Base-by-base conservation (phyloP, 2,329 filamentous ascomycete genomes). In the Aschersonia sp. region DNA sequence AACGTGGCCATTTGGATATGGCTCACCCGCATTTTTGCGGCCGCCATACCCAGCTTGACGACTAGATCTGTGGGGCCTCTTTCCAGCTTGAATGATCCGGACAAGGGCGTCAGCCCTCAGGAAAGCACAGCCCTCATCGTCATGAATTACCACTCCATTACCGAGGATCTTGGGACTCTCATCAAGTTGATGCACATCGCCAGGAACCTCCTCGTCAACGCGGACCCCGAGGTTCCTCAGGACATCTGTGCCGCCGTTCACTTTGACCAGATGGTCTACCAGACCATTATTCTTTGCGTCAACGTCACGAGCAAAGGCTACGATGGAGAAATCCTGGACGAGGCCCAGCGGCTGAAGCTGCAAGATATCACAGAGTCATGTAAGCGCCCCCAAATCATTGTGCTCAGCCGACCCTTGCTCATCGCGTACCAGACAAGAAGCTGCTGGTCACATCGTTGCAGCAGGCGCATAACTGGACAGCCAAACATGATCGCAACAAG, bases 161-260 rank as follows among this genome's bases (percentile, higher is more conserved):
- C 79, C 55, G 76, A 81, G 50, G 78, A 82, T 49, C 62, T 83
- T 48, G 73, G 76, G 47, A 73, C 77, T 49, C 66, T 83, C 47
- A 81, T 81, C 66, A 81, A 80, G 63, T 65, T 83, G 49, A 77
- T 83, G 74, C 76, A 81, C 51, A 79, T 83, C 56, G 76, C 77
- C 1, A 66, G 79, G 45, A 83, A 83, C 52, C 66, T 83, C 50
- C 67, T 83, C 30, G 79, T 81, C 32, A 80, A 79, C 8, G 73
- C 74, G 6, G 75, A 81, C 55, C 77, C 79, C 10, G 75, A 80
- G 56, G 74, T 81, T 4, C 77, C 79, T 2, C 79, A 83, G 58
- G 78, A 83, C 53, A 70, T 83, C 6, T 82, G 78, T 49, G 76
- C 77, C 8, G 76, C 77, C 6, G 75, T 81, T 12, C 71, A 76